Conservation (phyloP, 192 early-diverging fungal species). For the Thamnidium elegans region DNA sequence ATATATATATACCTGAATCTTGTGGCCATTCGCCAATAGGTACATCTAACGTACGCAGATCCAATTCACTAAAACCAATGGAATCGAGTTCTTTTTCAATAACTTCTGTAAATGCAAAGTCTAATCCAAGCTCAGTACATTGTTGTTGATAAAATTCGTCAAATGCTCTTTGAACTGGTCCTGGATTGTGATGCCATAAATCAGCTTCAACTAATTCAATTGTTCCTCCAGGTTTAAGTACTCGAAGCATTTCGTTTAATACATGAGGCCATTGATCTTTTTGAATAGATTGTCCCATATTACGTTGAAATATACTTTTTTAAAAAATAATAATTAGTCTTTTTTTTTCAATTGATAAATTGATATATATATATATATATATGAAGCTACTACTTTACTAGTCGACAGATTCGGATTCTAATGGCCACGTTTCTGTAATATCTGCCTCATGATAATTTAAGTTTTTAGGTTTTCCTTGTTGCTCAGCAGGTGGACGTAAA, state of each 20-base stretch:
- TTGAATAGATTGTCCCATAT: constrained; percentile 25
- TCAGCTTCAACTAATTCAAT: constrained; percentile 37
- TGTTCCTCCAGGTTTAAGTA: constrained; percentile 29
- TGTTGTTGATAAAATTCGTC: constrained; percentile 17
- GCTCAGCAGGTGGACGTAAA: constrained; percentile 22
- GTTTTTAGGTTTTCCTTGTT: constrained; percentile 26
- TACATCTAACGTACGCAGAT: constrained; percentile 31
- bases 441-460: constrained; percentile 23
- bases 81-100: constrained; percentile 12
- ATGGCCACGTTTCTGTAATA: constrained; percentile 30
- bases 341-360: not conserved
- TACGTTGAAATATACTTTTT: constrained; percentile 32
- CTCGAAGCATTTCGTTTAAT: constrained; percentile 30
- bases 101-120: constrained; percentile 14
- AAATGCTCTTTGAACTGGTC: constrained; percentile 32
- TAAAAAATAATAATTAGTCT: constrained; percentile 5
- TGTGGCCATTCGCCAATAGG: constrained; percentile 39
- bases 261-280: constrained; percentile 28
- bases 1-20: constrained; percentile 32
- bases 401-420: constrained; percentile 31
- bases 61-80: constrained; percentile 21
- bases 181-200: constrained; percentile 35
- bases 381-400: constrained; percentile 31
- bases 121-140: constrained; percentile 20
- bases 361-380: not conserved